Evolutionary conservation across 176 grass and related monocot genomes (phyloP).

Genomic region (Avena atlantica): DNA sequence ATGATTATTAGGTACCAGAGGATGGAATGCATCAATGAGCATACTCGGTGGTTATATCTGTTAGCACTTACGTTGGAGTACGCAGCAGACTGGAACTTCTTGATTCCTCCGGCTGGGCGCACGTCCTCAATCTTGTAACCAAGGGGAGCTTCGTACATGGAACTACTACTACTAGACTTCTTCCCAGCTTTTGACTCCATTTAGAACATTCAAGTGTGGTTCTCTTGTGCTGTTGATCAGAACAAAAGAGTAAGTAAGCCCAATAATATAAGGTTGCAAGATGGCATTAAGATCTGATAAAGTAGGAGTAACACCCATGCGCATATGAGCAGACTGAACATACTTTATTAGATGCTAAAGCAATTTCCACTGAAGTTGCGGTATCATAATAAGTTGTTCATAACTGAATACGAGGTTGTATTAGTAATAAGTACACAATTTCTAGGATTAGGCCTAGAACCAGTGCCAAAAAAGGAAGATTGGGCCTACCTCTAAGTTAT

Average conservation of each 20-base stretch:
- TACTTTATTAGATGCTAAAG: not conserved
- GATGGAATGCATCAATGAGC: not conserved
- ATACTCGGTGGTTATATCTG: not conserved
- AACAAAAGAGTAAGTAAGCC: conserved; percentile 5
- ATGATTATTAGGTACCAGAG: conserved; percentile 38
- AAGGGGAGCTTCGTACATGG: conserved; percentile 89
- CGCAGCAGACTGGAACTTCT: conserved; percentile 99
- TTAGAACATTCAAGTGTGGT: conserved; percentile 72
- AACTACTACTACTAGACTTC: conserved; percentile 76
- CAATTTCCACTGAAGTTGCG: not conserved
- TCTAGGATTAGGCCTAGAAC: not conserved
- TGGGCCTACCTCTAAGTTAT: not conserved
- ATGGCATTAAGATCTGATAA: not conserved
- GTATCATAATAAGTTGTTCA: not conserved
- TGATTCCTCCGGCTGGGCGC: conserved; percentile 85
- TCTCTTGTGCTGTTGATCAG: conserved; percentile 27
- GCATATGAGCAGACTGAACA: not conserved
- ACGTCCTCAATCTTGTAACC: conserved; percentile 97
- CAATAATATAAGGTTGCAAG: not conserved
- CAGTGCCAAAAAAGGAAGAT: not conserved
- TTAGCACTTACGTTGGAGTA: conserved; percentile 90
- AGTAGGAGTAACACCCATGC: not conserved
- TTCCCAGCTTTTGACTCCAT: conserved; percentile 96
- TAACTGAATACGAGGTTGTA: not conserved
- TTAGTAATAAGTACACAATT: not conserved